A percentile compares a stretch with the other conserved stretches of the same genome.
Evolutionary conservation across 768 basidiomycete species (phyloP).

Genomic region (Vararia minispora): DNA sequence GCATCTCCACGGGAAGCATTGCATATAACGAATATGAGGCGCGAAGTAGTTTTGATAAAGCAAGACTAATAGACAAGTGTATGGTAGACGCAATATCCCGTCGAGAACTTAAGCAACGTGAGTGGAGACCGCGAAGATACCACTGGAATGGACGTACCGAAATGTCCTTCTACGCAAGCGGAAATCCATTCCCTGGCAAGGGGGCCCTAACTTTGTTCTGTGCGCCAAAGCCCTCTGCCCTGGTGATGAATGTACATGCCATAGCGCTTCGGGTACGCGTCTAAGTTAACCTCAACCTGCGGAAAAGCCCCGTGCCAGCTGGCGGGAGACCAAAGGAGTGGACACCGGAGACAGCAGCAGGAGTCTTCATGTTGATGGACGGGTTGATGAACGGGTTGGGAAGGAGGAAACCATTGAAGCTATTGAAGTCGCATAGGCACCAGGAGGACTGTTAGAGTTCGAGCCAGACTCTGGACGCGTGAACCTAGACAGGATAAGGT

Average conservation of each 20-base stretch:
- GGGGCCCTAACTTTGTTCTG: constrained; percentile 80
- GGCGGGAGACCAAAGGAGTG: constrained; percentile 80
- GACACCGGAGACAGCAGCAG: constrained; percentile 72
- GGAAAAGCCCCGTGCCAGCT: constrained; percentile 77
- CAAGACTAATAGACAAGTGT: too few relatives aligned
- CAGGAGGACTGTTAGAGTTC: too few relatives aligned
- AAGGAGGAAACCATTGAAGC: constrained; percentile 63
- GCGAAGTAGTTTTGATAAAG: too few relatives aligned
- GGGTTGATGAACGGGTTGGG: too few relatives aligned
- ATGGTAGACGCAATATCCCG: too few relatives aligned
- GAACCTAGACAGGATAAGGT: too few relatives aligned
- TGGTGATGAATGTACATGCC: constrained; percentile 96
- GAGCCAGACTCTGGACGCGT: too few relatives aligned
- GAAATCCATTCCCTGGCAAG: constrained; percentile 86
- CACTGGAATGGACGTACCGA: too few relatives aligned
- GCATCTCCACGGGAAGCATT: too few relatives aligned
- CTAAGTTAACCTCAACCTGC: constrained; percentile 87
- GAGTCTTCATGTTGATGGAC: constrained; percentile 52
- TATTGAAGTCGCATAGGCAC: constrained; percentile 80
- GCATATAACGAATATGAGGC: too few relatives aligned
- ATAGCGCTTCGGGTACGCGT: constrained; percentile 71
- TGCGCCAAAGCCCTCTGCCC: constrained; percentile 72
- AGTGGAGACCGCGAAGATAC: too few relatives aligned
- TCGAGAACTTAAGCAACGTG: too few relatives aligned
- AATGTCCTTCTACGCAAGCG: constrained; percentile 48